Evolutionary conservation across 148 eudicot genomes (phyloP).

Genomic region (Chenopodium suecicum): DNA sequence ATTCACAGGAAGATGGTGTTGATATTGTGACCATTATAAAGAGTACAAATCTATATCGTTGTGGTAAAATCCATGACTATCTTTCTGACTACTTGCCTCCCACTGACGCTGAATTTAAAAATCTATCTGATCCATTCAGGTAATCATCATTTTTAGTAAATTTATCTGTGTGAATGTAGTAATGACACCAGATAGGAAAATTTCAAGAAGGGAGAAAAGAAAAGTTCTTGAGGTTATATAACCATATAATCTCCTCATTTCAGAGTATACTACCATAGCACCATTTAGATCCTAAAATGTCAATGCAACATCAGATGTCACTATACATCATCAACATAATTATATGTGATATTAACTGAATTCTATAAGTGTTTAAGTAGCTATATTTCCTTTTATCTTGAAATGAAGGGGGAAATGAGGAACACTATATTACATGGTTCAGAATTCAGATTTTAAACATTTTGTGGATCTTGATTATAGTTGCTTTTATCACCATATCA

Average conservation of each 20-base stretch:
- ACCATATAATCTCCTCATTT: no score
- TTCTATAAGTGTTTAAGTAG: background rate
- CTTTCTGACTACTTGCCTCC: slow-evolving; percentile 47
- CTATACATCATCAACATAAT: background rate
- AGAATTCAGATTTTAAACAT: background rate
- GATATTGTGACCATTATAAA: slow-evolving; percentile 51
- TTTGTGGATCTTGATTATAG: background rate
- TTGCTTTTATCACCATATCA: background rate
- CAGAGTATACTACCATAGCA: no score
- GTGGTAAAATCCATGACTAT: slow-evolving; percentile 36
- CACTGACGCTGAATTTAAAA: slow-evolving; percentile 42
- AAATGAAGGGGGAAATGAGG: background rate
- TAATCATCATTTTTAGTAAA: slow-evolving; percentile 17
- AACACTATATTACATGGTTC: background rate
- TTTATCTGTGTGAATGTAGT: background rate
- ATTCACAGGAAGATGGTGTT: slow-evolving; percentile 45
- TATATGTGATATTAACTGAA: background rate
- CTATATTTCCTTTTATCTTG: background rate
- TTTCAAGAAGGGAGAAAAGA: background rate
- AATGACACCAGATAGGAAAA: background rate
- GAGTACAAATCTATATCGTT: slow-evolving; percentile 50
- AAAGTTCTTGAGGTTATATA: background rate
- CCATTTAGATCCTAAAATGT: background rate
- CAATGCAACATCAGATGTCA: background rate
- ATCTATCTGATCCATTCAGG: slow-evolving; percentile 32